Evolutionary conservation across 495 filamentous ascomycete species (phyloP).

Genomic region (Talaromyces thailandensis): DNA sequence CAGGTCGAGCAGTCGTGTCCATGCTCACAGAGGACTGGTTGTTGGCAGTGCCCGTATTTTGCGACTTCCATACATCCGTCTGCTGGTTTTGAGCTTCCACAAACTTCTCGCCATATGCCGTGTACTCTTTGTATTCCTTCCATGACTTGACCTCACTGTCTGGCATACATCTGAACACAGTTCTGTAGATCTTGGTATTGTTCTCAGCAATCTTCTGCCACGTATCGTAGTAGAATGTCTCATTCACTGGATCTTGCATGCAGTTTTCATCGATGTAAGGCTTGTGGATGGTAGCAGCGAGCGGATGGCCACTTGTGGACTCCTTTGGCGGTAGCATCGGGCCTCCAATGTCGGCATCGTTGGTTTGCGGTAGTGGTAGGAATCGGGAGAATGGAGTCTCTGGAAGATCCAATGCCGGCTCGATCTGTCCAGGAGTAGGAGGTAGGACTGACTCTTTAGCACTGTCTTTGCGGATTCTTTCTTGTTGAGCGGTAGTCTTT

Average conservation of each 20-base stretch:
- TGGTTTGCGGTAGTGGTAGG: constrained; percentile 53
- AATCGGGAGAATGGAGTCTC: constrained; percentile 45
- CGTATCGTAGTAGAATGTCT: constrained; percentile 74
- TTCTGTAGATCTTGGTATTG: constrained; percentile 86
- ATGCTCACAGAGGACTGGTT: background rate
- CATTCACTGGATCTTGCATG: constrained; percentile 75
- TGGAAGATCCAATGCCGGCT: constrained; percentile 12
- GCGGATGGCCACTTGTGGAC: constrained; percentile 40
- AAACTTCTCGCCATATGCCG: constrained; percentile 71
- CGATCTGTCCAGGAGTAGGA: constrained; percentile 33
- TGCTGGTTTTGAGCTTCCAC: constrained; percentile 55
- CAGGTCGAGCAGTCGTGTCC: constrained; percentile 13
- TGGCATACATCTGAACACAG: constrained; percentile 94
- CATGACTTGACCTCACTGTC: constrained; percentile 90
- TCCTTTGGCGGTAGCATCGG: constrained; percentile 38
- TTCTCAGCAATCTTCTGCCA: constrained; percentile 88
- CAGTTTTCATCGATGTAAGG: constrained; percentile 57
- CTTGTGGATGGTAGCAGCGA: constrained; percentile 57
- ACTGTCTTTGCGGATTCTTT: constrained; percentile 19
- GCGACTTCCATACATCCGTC: constrained; percentile 6
- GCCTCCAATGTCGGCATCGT: constrained; percentile 76
- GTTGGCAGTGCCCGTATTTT: constrained; percentile 20
- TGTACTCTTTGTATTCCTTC: constrained; percentile 88
- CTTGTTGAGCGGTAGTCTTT: constrained; percentile 12
- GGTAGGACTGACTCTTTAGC: constrained; percentile 35